Conservation (phyloP, 805 yeast species). For the Cephaloascus albidus region DNA sequence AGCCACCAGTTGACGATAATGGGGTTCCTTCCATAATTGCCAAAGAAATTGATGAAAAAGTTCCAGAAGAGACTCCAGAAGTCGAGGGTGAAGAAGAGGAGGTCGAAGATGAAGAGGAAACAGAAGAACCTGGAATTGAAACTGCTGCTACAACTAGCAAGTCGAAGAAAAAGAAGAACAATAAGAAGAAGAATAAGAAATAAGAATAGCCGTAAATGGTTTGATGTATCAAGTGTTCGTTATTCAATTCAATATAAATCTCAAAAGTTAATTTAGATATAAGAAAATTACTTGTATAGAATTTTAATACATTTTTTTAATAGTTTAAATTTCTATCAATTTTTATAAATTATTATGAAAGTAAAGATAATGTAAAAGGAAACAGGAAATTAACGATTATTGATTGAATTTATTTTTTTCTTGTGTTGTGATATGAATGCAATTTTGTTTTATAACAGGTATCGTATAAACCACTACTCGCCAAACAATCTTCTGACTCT, state of each 20-base stretch:
- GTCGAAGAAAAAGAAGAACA: constrained; percentile 17
- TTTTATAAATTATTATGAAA: too few species aligned
- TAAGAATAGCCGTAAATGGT: too few species aligned
- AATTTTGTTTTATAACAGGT: neutral
- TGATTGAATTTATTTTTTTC: neutral
- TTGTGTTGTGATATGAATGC: neutral
- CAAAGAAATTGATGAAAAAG: constrained; percentile 5
- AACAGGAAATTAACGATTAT: too few species aligned
- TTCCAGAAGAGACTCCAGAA: constrained; percentile 2
- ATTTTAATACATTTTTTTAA: too few species aligned
- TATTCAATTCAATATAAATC: too few species aligned
- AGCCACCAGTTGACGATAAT: constrained; percentile 2
- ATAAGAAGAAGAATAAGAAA: constrained; percentile 23
- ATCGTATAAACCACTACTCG: constrained; percentile 59
- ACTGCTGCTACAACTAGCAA: constrained; percentile 1
- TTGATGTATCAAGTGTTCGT: too few species aligned
- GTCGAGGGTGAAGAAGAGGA: constrained; percentile 5
- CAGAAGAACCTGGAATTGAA: constrained; percentile 4
- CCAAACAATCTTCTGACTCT: constrained; percentile 94
- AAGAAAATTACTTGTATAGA: too few species aligned
- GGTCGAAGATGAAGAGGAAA: constrained; percentile 3
- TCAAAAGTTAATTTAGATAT: too few species aligned
- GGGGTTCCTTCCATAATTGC: too few species aligned
- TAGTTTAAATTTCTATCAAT: too few species aligned
- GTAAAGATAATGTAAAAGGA: too few species aligned